phyloP scores from a whole-genome alignment of 2,329 filamentous ascomycete genomes.

The Pseudogymnoascus sp. region DNA sequence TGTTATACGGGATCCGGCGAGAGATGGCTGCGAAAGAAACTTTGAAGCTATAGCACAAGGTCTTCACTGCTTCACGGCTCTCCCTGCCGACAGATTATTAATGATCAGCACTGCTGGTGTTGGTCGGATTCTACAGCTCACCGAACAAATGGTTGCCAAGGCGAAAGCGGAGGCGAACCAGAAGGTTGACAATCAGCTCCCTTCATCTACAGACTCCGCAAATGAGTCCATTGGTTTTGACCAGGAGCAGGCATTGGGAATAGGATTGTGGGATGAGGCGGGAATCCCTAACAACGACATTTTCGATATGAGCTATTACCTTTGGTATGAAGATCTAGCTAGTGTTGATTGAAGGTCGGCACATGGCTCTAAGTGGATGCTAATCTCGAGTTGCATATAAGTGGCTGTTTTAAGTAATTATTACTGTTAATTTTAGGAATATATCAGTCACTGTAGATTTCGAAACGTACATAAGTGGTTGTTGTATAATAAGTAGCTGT shows the following conservation, averaged over 20 bases:
- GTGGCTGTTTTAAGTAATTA: too few species aligned
- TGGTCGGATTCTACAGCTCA: conserved; percentile 5
- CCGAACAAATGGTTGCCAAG: neutral
- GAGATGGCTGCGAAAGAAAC: conserved; percentile 5
- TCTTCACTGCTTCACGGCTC: conserved; percentile 5
- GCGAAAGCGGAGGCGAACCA: neutral
- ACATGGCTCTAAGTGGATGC: too few species aligned
- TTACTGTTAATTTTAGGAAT: too few species aligned
- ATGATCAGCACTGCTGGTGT: conserved; percentile 8
- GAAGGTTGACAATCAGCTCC: neutral
- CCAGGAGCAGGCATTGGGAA: neutral
- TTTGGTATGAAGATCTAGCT: conserved; percentile 13
- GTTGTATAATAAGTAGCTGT: too few species aligned
- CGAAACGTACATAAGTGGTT: too few species aligned
- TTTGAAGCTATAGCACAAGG: conserved; percentile 6
- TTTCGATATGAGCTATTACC: conserved; percentile 10
- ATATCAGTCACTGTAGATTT: too few species aligned
- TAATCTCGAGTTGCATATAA: too few species aligned
- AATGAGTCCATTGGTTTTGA: neutral
- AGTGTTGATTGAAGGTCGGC: neutral
- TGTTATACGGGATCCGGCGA: conserved; percentile 6
- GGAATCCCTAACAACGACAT: neutral
- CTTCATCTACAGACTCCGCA: neutral
- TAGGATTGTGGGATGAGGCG: conserved; percentile 7
- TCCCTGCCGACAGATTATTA: conserved; percentile 8